Evolutionary conservation across 1,284 basidiomycete species (phyloP), one percentile per base, ranked within the genome.

Genomic region (Sporisorium graminicola): DNA sequence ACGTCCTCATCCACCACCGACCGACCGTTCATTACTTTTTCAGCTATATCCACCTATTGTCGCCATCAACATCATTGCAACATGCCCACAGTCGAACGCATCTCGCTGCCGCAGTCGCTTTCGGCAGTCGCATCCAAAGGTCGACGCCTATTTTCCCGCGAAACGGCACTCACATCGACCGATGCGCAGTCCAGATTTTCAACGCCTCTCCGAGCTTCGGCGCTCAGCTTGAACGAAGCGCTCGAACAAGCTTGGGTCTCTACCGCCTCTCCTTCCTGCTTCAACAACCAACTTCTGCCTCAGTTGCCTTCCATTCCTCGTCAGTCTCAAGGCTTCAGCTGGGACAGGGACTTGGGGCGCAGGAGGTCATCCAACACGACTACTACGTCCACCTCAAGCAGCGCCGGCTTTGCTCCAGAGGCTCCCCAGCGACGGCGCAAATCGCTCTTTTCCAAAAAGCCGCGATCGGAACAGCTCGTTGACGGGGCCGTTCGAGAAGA

Each of bases 401-500:
- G 37, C 37, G 18, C 5, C n/a, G 58, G 51, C 20, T 13, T 14
- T 3, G 27, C 40, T 9, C 43, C 42, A 13, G 71, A 65, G 1
- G 60, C 33, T 5, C 37, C 42, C 12, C 64, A 67, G 47, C 56
- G 70, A 37, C 61, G 61, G 18, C 47, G 58, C 13, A 64, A 66
- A 27, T 74, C 65, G 53, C 33, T 74, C 46, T 74, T 74, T 20
- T 67, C 57, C 7, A 73, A 73, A 24, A 73, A 67, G 46, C 43
- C 40, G 18, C 50, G 56, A 18, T 43, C 58, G 5, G 53, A 65
- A 29, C 62, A 54, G 9, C 43, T 35, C 6, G 22, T 42, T 14
- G 20, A 56, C 14, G 54, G 46, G 26, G 40, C 35, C 12, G 26
- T 35, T 13, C 26, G 31, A 3, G 33, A 57, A 42, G 42, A 37